Percentiles rank a stretch among this genome's conserved stretches.
Conservation (phyloP, 352 stramenopile species). For the Thraustotheca clavata region DNA sequence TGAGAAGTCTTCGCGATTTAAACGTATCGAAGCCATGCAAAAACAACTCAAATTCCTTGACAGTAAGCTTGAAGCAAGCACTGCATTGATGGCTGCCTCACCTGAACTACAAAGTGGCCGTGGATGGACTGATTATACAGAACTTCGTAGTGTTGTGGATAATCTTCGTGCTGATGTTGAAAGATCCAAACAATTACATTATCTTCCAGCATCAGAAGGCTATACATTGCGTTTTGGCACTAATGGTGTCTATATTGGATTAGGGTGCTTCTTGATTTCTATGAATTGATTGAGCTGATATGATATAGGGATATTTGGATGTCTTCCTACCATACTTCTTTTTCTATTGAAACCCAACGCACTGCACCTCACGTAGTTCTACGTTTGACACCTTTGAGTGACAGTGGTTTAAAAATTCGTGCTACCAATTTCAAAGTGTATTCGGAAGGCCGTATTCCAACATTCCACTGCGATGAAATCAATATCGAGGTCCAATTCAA, state of each 20-base stretch:
- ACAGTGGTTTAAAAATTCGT: conserved; percentile 49
- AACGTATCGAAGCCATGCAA: conserved; percentile 55
- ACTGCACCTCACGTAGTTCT: conserved; percentile 50
- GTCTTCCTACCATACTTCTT: conserved; percentile 59
- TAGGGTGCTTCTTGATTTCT: conserved; percentile 26
- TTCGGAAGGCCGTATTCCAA: conserved; percentile 53
- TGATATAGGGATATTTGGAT: conserved; percentile 44
- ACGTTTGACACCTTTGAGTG: conserved; percentile 47
- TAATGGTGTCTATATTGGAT: conserved; percentile 58
- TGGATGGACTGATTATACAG: conserved; percentile 58
- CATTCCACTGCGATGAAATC: conserved; percentile 67
- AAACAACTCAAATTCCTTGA: conserved; percentile 52
- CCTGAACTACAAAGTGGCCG: conserved; percentile 34
- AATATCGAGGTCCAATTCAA: conserved; percentile 65
- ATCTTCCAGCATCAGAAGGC: conserved; percentile 46
- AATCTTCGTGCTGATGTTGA: conserved; percentile 55
- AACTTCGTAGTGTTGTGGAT: conserved; percentile 49
- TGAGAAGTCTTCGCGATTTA: conserved; percentile 45
- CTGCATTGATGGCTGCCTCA: conserved; percentile 29
- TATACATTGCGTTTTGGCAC: conserved; percentile 58
- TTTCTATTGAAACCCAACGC: conserved; percentile 56
- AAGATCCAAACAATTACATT: conserved; percentile 57
- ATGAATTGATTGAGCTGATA: neutral
- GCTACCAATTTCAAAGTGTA: conserved; percentile 55
- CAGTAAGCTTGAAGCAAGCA: conserved; percentile 54